A percentile compares a stretch with the other conserved stretches of the same genome.
Conservation (phyloP, 257 asterid species). For the Nicotiana benthamiana region DNA sequence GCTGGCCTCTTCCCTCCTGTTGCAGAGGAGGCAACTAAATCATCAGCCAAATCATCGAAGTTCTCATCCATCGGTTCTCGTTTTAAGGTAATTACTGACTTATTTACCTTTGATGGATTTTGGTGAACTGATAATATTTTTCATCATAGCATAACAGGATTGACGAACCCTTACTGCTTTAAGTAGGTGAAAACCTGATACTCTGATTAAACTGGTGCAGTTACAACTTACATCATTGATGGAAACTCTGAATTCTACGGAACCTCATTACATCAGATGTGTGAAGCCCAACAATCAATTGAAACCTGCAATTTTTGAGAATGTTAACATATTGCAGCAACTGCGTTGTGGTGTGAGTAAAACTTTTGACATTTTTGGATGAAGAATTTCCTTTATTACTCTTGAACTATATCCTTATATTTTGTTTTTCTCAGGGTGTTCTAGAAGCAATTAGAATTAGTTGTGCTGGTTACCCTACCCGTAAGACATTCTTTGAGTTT, state of each 20-base stretch:
- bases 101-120: not conserved
- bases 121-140: slow-evolving; percentile 4
- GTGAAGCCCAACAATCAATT: slow-evolving; percentile 94
- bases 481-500: slow-evolving; percentile 83
- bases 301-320: slow-evolving; percentile 94
- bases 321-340: slow-evolving; percentile 83
- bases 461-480: slow-evolving; percentile 98
- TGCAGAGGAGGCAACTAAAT: slow-evolving; percentile 67
- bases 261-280: slow-evolving; percentile 96
- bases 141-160: not conserved
- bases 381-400: not conserved
- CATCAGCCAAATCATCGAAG: slow-evolving; percentile 84
- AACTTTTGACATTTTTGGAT: slow-evolving; percentile 3
- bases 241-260: slow-evolving; percentile 94
- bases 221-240: slow-evolving; percentile 86
- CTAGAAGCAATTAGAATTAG: slow-evolving; percentile 84
- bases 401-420: not conserved
- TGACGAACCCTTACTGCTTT: not conserved
- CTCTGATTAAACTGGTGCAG: slow-evolving; percentile 39
- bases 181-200: slow-evolving; percentile 18
- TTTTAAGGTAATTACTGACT: slow-evolving; percentile 54
- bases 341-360: slow-evolving; percentile 97
- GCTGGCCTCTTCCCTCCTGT: slow-evolving; percentile 87
- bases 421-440: slow-evolving; percentile 8
- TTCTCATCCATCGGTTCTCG: slow-evolving; percentile 97